phyloP scores from a whole-genome alignment of 2,329 filamentous ascomycete species.

The Venturia pyrina region DNA sequence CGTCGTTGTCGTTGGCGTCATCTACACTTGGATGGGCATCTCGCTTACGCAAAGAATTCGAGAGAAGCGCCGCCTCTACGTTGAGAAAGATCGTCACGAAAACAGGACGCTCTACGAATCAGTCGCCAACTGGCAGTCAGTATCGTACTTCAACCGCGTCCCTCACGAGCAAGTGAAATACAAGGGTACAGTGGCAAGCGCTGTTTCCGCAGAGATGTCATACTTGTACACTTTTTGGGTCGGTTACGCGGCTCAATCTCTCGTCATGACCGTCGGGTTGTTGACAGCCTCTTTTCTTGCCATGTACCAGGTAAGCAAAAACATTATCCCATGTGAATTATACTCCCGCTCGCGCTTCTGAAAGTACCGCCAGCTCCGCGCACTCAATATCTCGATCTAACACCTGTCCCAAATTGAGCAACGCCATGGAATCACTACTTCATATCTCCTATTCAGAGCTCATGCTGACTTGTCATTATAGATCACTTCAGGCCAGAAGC shows the following conservation, averaged over 20 bases:
- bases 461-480: neutral
- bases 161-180: slow-evolving; percentile 45
- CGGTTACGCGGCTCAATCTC: slow-evolving; percentile 32
- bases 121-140: slow-evolving; percentile 50
- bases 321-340: neutral
- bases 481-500: slow-evolving; percentile 38
- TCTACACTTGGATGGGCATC: slow-evolving; percentile 44
- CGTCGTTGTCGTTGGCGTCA: slow-evolving; percentile 26
- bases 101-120: slow-evolving; percentile 47
- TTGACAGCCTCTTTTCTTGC: slow-evolving; percentile 42
- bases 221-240: slow-evolving; percentile 16
- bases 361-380: neutral
- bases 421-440: neutral
- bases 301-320: slow-evolving; percentile 30
- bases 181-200: slow-evolving; percentile 27
- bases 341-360: no score
- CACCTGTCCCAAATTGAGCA: neutral
- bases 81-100: slow-evolving; percentile 38
- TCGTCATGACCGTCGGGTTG: slow-evolving; percentile 40
- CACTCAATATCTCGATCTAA: neutral
- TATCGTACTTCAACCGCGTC: slow-evolving; percentile 49
- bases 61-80: slow-evolving; percentile 30
- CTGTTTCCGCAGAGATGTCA: slow-evolving; percentile 24
- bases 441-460: neutral
- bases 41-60: slow-evolving; percentile 32